These are phyloP conservation scores for Amanita pseudoporphyria DNA, from an alignment of 768 basidiomycete genomes.

Conservation along the genomic window DNA sequence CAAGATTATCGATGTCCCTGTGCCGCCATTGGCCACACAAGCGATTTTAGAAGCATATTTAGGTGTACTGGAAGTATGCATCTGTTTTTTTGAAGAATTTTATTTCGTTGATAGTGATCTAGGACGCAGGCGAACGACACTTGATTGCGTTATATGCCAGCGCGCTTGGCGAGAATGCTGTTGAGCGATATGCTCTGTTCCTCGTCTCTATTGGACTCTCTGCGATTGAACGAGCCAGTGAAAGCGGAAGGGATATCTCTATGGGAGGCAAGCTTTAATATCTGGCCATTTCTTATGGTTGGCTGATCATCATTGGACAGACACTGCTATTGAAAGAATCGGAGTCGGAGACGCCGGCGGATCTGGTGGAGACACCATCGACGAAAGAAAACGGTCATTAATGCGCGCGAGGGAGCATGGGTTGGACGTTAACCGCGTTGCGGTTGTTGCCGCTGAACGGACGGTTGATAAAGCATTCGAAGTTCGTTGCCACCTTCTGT, in stretches of 20 bases:
- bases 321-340: not conserved
- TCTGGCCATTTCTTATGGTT: not conserved
- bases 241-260: not conserved
- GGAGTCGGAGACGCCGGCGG: not conserved
- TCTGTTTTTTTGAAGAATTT: not conserved
- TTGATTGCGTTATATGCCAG: constrained; percentile 93
- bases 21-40: constrained; percentile 70
- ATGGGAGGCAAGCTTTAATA: too few relatives aligned
- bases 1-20: constrained; percentile 65
- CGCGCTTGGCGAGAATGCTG: constrained; percentile 82
- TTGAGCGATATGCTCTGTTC: constrained; percentile 89
- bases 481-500: constrained; percentile 23
- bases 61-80: constrained; percentile 68
- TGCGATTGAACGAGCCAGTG: constrained; percentile 13
- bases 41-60: constrained; percentile 84
- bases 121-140: constrained; percentile 71
- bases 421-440: constrained; percentile 73
- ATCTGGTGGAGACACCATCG: constrained; percentile 27
- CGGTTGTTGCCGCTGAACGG: constrained; percentile 68
- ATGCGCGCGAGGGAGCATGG: constrained; percentile 76
- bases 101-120: constrained; percentile 1
- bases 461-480: constrained; percentile 66
- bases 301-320: not conserved
- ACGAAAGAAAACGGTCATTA: constrained; percentile 61
- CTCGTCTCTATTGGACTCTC: constrained; percentile 65